Evolutionary conservation across 345 rosid genomes (phyloP).

Genomic region (Citrus unshiu): DNA sequence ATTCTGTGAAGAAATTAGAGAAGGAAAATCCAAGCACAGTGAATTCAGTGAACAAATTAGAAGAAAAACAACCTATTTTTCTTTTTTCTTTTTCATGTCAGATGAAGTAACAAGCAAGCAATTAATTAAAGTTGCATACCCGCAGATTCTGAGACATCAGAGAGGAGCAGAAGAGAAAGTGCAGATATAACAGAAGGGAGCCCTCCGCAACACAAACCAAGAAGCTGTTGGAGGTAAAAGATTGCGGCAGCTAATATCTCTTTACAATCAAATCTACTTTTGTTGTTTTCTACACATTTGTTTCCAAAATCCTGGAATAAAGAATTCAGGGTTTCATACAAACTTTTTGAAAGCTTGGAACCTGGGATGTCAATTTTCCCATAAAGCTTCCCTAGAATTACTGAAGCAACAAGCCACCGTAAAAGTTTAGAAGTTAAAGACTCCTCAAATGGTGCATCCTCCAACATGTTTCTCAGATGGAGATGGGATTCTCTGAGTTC

Average conservation of each 20-base stretch:
- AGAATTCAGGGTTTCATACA: constrained; percentile 37
- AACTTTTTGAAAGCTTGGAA: constrained; percentile 23
- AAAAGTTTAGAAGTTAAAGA: constrained; percentile 58
- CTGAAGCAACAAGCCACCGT: constrained; percentile 84
- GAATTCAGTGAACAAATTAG: not conserved
- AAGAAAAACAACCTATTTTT: not conserved
- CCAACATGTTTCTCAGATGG: constrained; percentile 15
- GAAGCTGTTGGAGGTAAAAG: constrained; percentile 59
- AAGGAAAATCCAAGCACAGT: not conserved
- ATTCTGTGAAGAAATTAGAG: not conserved
- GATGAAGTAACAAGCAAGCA: not conserved
- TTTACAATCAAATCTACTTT: constrained; percentile 22
- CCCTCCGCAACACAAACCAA: constrained; percentile 35
- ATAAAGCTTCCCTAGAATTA: constrained; percentile 61
- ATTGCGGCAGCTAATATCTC: constrained; percentile 49
- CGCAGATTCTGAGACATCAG: constrained; percentile 25
- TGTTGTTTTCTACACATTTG: constrained; percentile 23
- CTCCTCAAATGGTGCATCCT: constrained; percentile 48
- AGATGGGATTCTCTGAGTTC: constrained; percentile 21
- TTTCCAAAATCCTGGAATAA: constrained; percentile 39
- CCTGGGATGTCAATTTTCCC: constrained; percentile 19
- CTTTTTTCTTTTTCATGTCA: not conserved
- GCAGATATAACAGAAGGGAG: constrained; percentile 69
- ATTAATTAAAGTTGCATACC: constrained; percentile 39
- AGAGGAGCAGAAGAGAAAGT: constrained; percentile 51